These are phyloP conservation scores for Xenoacremonium recifei DNA, from an alignment of 2,329 filamentous ascomycete genomes.

Conservation along the genomic window DNA sequence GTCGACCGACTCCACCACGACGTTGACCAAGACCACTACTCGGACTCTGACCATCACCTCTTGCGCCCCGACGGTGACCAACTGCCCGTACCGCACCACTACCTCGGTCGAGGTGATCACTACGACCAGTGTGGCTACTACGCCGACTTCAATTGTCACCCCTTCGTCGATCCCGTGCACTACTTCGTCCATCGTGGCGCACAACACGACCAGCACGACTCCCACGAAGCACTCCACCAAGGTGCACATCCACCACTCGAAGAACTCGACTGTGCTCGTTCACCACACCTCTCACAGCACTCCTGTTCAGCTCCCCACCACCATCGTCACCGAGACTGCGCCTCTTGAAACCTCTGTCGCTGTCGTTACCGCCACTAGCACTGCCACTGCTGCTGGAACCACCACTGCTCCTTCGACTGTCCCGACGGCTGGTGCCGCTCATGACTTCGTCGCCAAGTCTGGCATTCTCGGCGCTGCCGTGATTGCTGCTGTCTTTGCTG, in stretches of 20 bases:
- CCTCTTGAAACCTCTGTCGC: conserved; percentile 18
- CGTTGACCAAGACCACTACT: conserved; percentile 44
- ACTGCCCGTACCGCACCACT: conserved; percentile 40
- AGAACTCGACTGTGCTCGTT: conserved; percentile 32
- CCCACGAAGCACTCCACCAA: conserved; percentile 21
- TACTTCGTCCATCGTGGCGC: conserved; percentile 16
- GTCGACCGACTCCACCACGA: conserved; percentile 33
- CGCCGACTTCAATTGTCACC: conserved; percentile 12
- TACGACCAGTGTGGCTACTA: conserved; percentile 22
- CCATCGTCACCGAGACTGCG: conserved; percentile 21
- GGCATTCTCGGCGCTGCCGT: conserved; percentile 40
- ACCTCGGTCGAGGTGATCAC: conserved; percentile 15
- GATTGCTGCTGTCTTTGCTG: conserved; percentile 38
- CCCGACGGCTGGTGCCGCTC: conserved; percentile 30
- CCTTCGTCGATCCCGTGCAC: conserved; percentile 17
- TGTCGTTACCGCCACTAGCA: conserved; percentile 6
- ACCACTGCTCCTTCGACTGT: conserved; percentile 17
- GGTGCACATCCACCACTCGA: conserved; percentile 26
- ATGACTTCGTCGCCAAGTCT: conserved; percentile 36
- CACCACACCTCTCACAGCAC: conserved; percentile 14
- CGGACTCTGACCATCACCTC: conserved; percentile 46
- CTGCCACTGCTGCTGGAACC: conserved; percentile 10
- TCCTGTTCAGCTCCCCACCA: conserved; percentile 19
- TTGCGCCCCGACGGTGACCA: conserved; percentile 42
- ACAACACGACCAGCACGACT: conserved; percentile 24